Base-by-base conservation (phyloP, 768 basidiomycete species). In the Leucogyrophana mollusca region DNA sequence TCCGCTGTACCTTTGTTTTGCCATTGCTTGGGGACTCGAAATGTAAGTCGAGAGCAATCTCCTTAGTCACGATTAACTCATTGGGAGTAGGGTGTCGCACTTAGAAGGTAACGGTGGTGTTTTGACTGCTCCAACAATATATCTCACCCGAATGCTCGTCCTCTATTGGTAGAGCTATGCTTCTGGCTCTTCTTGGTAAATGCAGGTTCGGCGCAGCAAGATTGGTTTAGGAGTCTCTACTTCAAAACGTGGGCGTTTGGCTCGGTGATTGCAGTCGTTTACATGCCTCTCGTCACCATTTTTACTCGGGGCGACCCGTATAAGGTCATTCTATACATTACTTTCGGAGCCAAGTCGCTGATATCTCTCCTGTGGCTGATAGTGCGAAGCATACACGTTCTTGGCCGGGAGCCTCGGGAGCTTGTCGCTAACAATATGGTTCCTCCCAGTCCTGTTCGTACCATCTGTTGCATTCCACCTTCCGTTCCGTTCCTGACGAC, bases 161-260 rank as follows among this genome's bases (percentile, higher is more conserved):
- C 11, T 10, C 14, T 9, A 24, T 27, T 24, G 17, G 7, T 47
- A 90, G 90, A 93, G 55, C 72, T 92, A 0, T 92, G 87, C 56
- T 93, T 93, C 61, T 92, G 90, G 90, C 67, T 91, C 10, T 93
- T 89, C 69, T 77, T 93, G 30, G 71, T 91, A 40, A 86, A 86
- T 46, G 71, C 85, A 1, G 71, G 77, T 16, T 72, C 81, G 1
- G 62, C 65, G 1, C 78, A 85, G 51, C 82, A 79, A 56, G 77
- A 87, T 55, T 93, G 90, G 90, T 91, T 92, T 69, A 67, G 71
- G 14, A 88, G 80, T 56, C 50, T 69, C 16, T 89, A 90, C 56
- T 92, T 90, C 73, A 87, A 78, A 62, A 69, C 70, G 3, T 92
- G 90, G 90, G 65, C 76, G 13, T 51, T 75, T 20, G 89, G 90